Evolutionary conservation across 2,329 filamentous ascomycete species (phyloP).

Genomic region (Tolypocladium endophyticum): DNA sequence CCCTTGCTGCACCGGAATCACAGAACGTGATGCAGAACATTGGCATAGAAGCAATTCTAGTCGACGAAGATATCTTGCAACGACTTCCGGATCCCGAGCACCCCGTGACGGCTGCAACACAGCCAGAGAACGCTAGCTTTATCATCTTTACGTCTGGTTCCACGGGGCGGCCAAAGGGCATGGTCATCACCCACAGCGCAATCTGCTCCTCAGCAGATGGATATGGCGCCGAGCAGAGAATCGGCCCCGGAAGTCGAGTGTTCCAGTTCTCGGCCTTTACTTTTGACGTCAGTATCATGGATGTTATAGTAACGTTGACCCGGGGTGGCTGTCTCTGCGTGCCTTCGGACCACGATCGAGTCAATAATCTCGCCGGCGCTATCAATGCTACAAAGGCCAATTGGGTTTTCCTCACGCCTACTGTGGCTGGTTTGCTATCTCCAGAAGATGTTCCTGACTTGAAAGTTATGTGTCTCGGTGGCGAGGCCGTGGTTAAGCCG

Average conservation of each 20-base stretch:
- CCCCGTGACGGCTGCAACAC: too few species aligned
- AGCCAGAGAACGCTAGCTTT: not conserved
- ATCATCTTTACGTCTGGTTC: constrained; percentile 42
- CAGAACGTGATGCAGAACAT: too few species aligned
- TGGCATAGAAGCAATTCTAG: too few species aligned
- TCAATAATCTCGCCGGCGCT: constrained; percentile 6
- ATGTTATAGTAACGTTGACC: constrained; percentile 7
- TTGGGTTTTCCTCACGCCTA: constrained; percentile 2
- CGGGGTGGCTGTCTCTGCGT: constrained; percentile 8
- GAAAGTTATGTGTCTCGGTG: not conserved
- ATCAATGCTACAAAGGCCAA: not conserved
- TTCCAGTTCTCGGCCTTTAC: constrained; percentile 11
- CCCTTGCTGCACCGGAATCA: too few species aligned
- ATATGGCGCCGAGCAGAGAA: not conserved
- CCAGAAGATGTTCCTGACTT: not conserved
- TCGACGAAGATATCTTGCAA: too few species aligned
- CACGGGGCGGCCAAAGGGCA: constrained; percentile 40
- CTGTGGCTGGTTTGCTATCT: constrained; percentile 4
- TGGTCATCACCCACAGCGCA: not conserved
- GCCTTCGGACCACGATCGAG: constrained; percentile 5
- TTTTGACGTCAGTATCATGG: constrained; percentile 7
- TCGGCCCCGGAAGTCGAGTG: constrained; percentile 3
- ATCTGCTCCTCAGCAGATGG: constrained; percentile 2
- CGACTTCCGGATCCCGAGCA: too few species aligned
- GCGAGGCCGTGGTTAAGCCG: not conserved